phyloP scores from a whole-genome alignment of 177 flowering plant species.

The Telopea speciosissima region DNA sequence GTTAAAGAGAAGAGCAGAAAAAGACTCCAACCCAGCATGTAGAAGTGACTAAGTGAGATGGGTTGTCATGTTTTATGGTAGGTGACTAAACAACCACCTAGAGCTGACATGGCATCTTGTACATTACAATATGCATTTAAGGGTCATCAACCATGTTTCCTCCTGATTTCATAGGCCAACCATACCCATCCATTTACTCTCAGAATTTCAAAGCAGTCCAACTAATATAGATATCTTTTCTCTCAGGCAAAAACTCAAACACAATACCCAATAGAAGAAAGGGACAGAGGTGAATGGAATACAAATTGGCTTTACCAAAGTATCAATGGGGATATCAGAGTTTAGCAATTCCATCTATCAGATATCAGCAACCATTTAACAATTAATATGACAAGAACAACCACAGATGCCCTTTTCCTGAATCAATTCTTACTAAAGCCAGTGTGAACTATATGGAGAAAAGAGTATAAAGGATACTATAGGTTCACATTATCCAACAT shows the following conservation, averaged over 20 bases:
- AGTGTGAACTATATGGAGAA: background rate
- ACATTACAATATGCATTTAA: conserved; percentile 9
- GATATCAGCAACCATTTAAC: background rate
- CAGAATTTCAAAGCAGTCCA: conserved; percentile 9
- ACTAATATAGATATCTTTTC: conserved; percentile 4
- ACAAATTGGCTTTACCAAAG: background rate
- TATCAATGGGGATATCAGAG: background rate
- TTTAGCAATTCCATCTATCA: background rate
- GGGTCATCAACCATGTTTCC: conserved; percentile 16
- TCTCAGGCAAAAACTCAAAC: background rate
- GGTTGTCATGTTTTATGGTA: conserved; percentile 48
- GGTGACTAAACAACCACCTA: conserved; percentile 62
- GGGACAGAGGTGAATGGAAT: background rate
- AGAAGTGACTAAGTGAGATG: conserved; percentile 30
- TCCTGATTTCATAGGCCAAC: conserved; percentile 17
- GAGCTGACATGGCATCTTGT: conserved; percentile 38
- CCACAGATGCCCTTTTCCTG: conserved; percentile 2
- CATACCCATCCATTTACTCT: conserved; percentile 8
- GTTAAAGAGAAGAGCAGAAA: conserved; percentile 12
- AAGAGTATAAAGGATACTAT: background rate
- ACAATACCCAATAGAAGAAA: background rate
- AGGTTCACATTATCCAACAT: conserved; percentile 4
- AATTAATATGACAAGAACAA: background rate
- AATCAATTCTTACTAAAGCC: background rate
- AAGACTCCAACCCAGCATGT: conserved; percentile 11